Evolutionary conservation across 2,329 filamentous ascomycete genomes (phyloP), one percentile per base, ranked within the genome.

Genomic region (Fusarium coicis): DNA sequence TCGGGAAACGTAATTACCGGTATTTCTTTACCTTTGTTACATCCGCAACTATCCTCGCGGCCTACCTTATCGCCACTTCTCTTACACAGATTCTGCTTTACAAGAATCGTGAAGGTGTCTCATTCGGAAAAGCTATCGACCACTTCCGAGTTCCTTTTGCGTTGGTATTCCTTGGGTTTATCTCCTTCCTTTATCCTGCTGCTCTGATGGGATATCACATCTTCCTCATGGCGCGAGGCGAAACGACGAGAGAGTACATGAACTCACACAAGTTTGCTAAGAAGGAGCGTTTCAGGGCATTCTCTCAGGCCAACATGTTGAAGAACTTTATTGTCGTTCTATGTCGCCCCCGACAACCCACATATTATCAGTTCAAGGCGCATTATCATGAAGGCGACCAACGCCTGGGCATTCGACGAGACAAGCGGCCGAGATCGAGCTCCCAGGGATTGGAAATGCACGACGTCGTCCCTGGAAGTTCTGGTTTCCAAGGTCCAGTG

Each of bases 191-290:
- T 10, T 99, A 99, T 81, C 96, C 96, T 2, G 89, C 92, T 44
- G 93, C 94, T 47, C 85, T 99, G 10, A 93, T 91, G 85, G 89
- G 89, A 28, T 99, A 99, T 81, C 96, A 99, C 83, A 80, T 98
- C 52, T 98, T 97, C 84, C 87, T 99, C 47, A 94, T 97, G 84
- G 93, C 91, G 11, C 89, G 96, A 37, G 96, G 96, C 54, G 96
- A 99, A 85, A 99, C 96, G 1, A 99, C 96, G 2, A 89, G 96
- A 75, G 96, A 99, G 83, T 98, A 97, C 81, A 90, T 99, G 73
- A 97, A 97, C 83, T 95, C 93, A 9, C 94, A 97, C 83, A 98
- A 98, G 82, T 98, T 99, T 80, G 85, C 92, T 72, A 97, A 96
- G 84, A 92, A 93, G 76, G 96, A 99, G 80, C 91, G 96, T 18